phyloP scores from a whole-genome alignment of 225 moss, liverwort and hornwort genomes.

The Physcomitrellopsis africana region DNA sequence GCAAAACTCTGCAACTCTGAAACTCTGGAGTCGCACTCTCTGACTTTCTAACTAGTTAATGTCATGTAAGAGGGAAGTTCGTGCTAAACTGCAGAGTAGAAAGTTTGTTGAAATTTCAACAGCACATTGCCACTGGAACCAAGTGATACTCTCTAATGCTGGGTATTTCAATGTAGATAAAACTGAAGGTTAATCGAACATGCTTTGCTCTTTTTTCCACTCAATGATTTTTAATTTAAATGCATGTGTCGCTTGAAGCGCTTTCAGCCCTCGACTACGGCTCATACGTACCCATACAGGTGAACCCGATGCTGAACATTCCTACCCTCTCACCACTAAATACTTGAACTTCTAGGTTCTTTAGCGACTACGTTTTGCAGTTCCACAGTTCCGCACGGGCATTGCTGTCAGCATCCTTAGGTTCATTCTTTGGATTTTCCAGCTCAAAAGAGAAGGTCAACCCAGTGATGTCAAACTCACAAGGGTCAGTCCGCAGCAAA shows the following conservation, averaged over 20 bases:
- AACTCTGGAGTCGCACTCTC: background rate
- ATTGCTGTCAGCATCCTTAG: background rate
- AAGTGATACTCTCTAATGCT: constrained; percentile 8
- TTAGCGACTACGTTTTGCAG: constrained; percentile 12
- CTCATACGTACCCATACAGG: background rate
- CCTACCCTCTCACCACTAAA: background rate
- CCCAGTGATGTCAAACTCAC: too few species aligned
- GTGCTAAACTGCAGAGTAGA: background rate
- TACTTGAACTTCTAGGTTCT: background rate
- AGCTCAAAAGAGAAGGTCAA: constrained; percentile 14
- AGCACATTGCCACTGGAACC: background rate
- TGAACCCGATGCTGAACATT: background rate
- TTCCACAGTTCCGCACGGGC: constrained; percentile 2
- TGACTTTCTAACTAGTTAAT: background rate
- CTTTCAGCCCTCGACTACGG: background rate
- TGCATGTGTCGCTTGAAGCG: too few species aligned
- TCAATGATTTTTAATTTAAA: too few species aligned
- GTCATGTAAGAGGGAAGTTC: background rate
- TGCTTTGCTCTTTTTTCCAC: too few species aligned
- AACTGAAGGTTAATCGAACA: too few species aligned
- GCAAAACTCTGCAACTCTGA: background rate
- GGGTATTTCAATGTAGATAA: too few species aligned
- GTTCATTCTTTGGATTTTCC: background rate
- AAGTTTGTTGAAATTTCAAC: background rate
- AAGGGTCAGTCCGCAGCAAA: too few species aligned